These are phyloP conservation scores for Malania oleifera DNA, from an alignment of 164 flowering plant genomes.

Conservation along the genomic window DNA sequence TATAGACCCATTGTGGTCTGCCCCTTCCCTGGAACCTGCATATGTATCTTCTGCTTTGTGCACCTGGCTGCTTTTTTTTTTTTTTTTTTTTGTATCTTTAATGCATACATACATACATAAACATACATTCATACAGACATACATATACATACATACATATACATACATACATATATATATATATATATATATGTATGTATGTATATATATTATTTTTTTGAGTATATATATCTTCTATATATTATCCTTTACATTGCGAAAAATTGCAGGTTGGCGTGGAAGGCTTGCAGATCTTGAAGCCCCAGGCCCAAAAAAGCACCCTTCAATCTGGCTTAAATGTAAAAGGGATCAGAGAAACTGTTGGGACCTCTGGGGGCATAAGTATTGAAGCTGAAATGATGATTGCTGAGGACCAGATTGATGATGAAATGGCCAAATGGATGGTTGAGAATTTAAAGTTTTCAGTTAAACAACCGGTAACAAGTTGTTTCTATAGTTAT, in stretches of 20 bases:
- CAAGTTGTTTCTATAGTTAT: not conserved
- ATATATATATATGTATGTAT: no score
- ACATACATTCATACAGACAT: no score
- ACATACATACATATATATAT: no score
- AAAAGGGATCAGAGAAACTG: slow-evolving; percentile 34
- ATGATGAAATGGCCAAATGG: slow-evolving; percentile 53
- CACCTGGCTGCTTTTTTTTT: no score
- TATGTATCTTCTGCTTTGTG: no score
- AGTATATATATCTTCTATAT: not conserved
- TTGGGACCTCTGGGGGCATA: slow-evolving; percentile 51
- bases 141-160: no score
- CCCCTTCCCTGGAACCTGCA: no score
- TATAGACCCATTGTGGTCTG: no score
- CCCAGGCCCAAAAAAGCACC: slow-evolving; percentile 32
- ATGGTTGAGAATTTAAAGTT: slow-evolving; percentile 70
- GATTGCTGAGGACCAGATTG: slow-evolving; percentile 35
- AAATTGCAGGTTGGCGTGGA: slow-evolving; percentile 69
- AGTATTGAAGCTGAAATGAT: slow-evolving; percentile 57
- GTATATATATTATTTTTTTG: no score
- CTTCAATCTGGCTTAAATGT: slow-evolving; percentile 19
- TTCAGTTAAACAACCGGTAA: slow-evolving; percentile 84
- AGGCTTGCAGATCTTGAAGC: slow-evolving; percentile 88
- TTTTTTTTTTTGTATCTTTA: no score
- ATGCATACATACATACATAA: no score
- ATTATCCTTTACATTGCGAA: not conserved